Evolutionary conservation across 192 early-diverging fungal genomes (phyloP).

Genomic region (Paraglomus occultum): DNA sequence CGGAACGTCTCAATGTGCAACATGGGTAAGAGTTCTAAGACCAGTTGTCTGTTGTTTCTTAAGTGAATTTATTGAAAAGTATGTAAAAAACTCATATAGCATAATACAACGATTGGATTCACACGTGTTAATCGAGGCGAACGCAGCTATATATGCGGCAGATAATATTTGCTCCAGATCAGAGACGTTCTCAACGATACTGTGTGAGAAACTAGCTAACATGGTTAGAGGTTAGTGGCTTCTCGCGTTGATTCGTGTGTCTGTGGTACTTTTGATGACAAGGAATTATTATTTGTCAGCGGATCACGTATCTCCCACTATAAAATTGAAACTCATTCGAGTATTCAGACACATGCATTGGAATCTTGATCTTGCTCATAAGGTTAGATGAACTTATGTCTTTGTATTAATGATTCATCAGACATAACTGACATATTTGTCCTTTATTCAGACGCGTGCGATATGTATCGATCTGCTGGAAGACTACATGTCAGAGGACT

Average conservation of each 20-base stretch:
- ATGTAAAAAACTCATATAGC: neutral
- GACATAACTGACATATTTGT: neutral
- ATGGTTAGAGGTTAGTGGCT: neutral
- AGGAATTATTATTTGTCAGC: neutral
- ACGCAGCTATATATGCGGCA: slow-evolving; percentile 24
- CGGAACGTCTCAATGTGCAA: slow-evolving; percentile 14
- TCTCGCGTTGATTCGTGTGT: too few species aligned
- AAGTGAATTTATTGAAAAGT: neutral
- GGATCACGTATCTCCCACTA: neutral
- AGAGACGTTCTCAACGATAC: slow-evolving; percentile 4
- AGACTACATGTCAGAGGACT: neutral
- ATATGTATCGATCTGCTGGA: slow-evolving; percentile 20
- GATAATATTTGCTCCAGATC: slow-evolving; percentile 20
- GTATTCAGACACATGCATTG: slow-evolving; percentile 25
- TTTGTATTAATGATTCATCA: neutral
- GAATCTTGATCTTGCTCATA: slow-evolving; percentile 17
- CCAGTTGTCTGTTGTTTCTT: neutral
- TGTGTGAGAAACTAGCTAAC: slow-evolving; percentile 10
- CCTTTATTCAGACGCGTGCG: neutral
- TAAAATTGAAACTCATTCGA: slow-evolving; percentile 18
- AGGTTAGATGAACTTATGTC: neutral
- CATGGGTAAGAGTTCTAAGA: slow-evolving; percentile 13
- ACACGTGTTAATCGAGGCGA: slow-evolving; percentile 9
- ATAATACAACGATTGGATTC: slow-evolving; percentile 27
- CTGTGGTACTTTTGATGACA: neutral